phyloP scores from a whole-genome alignment of 805 yeast species.

The Metschnikowia similis region DNA sequence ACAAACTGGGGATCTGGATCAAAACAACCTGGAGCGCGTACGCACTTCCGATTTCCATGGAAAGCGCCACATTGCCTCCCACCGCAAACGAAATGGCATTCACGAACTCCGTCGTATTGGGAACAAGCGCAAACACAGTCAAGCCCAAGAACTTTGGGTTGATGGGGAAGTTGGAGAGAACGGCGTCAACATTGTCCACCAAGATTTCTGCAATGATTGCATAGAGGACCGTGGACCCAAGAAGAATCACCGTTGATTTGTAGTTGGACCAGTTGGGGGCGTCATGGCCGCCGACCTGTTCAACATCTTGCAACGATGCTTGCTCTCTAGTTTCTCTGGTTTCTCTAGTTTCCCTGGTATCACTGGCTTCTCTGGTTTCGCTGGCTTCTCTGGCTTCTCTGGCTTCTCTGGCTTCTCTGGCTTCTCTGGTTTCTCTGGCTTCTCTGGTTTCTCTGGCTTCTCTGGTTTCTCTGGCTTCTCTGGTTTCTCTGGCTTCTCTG shows the following conservation, averaged over 20 bases:
- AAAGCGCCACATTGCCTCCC: conserved; percentile 91
- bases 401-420: neutral
- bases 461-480: neutral
- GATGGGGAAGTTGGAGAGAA: conserved; percentile 71
- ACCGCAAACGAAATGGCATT: conserved; percentile 97
- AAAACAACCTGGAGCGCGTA: conserved; percentile 94
- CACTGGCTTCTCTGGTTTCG: neutral
- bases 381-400: neutral
- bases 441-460: neutral
- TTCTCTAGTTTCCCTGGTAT: neutral
- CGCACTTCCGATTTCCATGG: conserved; percentile 98
- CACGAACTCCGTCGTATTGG: conserved; percentile 93
- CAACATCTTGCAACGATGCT: neutral
- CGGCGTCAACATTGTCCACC: conserved; percentile 89
- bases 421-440: neutral
- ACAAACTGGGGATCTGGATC: conserved; percentile 88
- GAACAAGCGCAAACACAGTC: conserved; percentile 92
- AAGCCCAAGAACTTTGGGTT: conserved; percentile 89
- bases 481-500: neutral
- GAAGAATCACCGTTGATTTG: conserved; percentile 76
- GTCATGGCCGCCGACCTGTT: conserved; percentile 63
- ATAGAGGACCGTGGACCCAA: conserved; percentile 81
- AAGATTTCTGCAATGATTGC: conserved; percentile 93
- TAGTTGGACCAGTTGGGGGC: conserved; percentile 95
- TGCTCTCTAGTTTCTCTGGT: neutral